These are phyloP conservation scores for Acanthamoeba pearcei DNA, from an alignment of 208 protist species.

Conservation along the genomic window DNA sequence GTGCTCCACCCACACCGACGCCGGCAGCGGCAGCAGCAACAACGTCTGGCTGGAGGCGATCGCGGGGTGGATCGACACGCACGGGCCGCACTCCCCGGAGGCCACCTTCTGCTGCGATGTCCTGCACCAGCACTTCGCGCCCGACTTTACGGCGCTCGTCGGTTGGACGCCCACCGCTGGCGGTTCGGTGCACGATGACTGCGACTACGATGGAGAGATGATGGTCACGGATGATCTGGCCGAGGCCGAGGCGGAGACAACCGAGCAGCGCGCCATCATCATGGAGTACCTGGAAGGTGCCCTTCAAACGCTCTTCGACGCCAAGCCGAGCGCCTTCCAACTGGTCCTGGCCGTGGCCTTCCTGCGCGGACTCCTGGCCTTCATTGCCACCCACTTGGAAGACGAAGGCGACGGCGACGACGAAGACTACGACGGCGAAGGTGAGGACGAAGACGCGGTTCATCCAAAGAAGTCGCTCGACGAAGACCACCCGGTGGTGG, in stretches of 20 bases:
- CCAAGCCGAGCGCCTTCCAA: not conserved
- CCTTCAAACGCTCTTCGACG: not conserved
- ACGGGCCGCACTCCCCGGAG: not conserved
- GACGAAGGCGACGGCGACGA: no score
- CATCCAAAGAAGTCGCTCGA: not conserved
- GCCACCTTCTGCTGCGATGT: slow-evolving; percentile 1
- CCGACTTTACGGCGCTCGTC: not conserved
- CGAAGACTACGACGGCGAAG: no score
- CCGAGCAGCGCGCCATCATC: not conserved
- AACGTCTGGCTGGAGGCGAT: slow-evolving; percentile 8
- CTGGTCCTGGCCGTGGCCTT: not conserved
- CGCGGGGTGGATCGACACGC: not conserved
- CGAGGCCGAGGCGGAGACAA: not conserved
- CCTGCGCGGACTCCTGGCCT: not conserved
- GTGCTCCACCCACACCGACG: not conserved
- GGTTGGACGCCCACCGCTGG: not conserved
- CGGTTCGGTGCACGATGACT: no score
- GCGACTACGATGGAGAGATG: no score
- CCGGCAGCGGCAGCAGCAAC: not conserved
- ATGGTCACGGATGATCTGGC: not conserved
- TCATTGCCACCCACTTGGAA: not conserved
- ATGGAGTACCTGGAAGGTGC: not conserved
- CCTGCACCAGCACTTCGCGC: not conserved
- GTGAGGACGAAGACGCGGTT: no score
- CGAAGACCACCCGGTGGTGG: not conserved